Base-by-base conservation (phyloP, 2,329 filamentous ascomycete species). In the Fusarium tanahbumbuense region DNA sequence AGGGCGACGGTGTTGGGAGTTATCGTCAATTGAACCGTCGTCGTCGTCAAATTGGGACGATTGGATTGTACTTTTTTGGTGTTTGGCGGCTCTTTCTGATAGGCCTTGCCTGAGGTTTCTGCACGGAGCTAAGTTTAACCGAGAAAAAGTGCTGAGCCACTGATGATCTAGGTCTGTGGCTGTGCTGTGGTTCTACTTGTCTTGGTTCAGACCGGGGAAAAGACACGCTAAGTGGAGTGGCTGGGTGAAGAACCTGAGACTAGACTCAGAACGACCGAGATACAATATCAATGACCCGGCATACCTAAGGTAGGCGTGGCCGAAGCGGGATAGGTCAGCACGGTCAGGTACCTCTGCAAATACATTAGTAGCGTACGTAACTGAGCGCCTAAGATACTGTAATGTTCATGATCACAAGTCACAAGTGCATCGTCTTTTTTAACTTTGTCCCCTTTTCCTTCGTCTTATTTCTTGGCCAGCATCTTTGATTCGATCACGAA, bases 81-180 rank as follows among this genome's bases (percentile, higher is more conserved):
- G 64, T 49, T 58, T 54, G 23, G 56, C 53, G 28, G 49, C 60
- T 22, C 34, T 47, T 60, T 63, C 60, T 68, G 63, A 57, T 47
- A 61, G 59, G 54, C 56, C 54, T 61, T 60, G 50, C 68, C 65
- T 72, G 60, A 69, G 68, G 65, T 49, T 62, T 58, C 63, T 44
- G 55, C 53, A 56, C 63, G 64, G 70, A 73, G 58, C 50, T 62
- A 71, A 58, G 70, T 73, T 71, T 56, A 48, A 54, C 70, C 70
- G 70, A 64, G 27, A 11, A 13, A 23, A 46, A 18, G 23, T 16
- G 6, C 9, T 32, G 20, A 56, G 68, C 68, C 67, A 70, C 63
- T n/a, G 59, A n/a, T 9, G 10, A 20, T 30, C 12, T 20, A 11
- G 6, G 16, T 13, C 6, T 40, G 61, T 64, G 59, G 61, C 61